Conservation (phyloP, 768 basidiomycete genomes). For the Tylopilus sp. region DNA sequence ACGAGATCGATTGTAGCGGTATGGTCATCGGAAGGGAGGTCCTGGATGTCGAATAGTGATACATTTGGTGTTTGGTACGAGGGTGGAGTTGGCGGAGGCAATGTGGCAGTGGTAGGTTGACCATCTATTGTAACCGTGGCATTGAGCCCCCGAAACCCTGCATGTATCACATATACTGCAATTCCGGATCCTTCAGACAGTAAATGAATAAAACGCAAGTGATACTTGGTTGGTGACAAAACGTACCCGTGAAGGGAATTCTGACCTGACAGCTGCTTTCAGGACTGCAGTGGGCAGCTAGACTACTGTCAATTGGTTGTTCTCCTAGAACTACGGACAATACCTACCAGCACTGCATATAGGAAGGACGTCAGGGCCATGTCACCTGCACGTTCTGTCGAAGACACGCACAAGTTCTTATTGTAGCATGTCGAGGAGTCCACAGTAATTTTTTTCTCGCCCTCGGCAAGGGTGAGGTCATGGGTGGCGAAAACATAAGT, state of each 20-base stretch:
- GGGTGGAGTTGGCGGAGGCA: slow-evolving; percentile 7
- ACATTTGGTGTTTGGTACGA: slow-evolving; percentile 15
- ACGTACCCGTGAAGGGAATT: slow-evolving; percentile 17
- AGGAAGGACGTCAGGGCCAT: not conserved
- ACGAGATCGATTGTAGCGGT: slow-evolving; percentile 8
- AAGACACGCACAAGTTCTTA: slow-evolving; percentile 11
- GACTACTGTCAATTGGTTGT: not conserved
- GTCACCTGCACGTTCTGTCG: not conserved
- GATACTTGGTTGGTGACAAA: not conserved
- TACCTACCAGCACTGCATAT: slow-evolving; percentile 8
- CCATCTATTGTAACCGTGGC: slow-evolving; percentile 14
- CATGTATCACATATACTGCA: slow-evolving; percentile 10
- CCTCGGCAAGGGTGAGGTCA: not conserved
- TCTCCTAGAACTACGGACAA: not conserved
- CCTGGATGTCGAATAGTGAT: slow-evolving; percentile 13
- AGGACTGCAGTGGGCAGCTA: slow-evolving; percentile 8
- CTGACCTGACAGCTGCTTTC: slow-evolving; percentile 5
- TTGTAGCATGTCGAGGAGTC: slow-evolving; percentile 16
- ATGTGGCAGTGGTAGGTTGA: not conserved
- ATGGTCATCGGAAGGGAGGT: slow-evolving; percentile 7
- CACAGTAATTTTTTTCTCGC: not conserved
- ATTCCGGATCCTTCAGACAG: slow-evolving; percentile 14
- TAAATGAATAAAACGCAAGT: not conserved
- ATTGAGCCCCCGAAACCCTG: slow-evolving; percentile 9
- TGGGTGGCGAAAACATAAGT: slow-evolving; percentile 3